Percentiles rank a stretch among this genome's conserved stretches.
Conservation (phyloP, 2,329 filamentous ascomycete species). For the Exophiala viscosa region DNA sequence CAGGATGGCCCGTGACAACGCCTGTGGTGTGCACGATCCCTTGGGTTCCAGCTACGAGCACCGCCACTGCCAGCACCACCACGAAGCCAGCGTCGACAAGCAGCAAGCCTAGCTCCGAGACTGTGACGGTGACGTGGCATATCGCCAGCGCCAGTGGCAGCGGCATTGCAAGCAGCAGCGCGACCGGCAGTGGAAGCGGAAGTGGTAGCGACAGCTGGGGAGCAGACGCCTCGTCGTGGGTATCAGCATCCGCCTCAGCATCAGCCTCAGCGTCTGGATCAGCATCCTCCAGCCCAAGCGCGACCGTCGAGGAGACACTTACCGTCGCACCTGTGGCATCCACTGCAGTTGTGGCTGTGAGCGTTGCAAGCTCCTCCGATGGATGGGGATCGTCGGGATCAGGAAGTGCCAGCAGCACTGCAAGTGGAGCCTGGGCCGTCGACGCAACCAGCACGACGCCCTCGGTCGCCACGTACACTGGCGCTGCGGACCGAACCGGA, state of each 20-base stretch:
- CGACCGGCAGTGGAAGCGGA: neutral
- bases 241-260: neutral
- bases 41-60: neutral
- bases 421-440: conserved; percentile 1
- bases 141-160: too few relatives aligned
- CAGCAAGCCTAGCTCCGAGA: neutral
- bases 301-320: conserved; percentile 15
- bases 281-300: conserved; percentile 4
- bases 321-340: conserved; percentile 16
- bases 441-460: conserved; percentile 4
- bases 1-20: conserved; percentile 12
- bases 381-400: too few relatives aligned
- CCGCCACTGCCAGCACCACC: neutral
- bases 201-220: neutral
- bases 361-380: too few relatives aligned
- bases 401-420: neutral
- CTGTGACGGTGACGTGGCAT: neutral
- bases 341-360: neutral
- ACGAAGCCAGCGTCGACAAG: neutral
- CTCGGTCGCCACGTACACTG: conserved; percentile 18
- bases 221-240: neutral
- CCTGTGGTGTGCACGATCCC: conserved; percentile 6
- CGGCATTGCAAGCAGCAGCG: too few relatives aligned
- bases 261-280: neutral
- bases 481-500: conserved; percentile 12